Conservation (phyloP, 768 basidiomycete genomes). For the Psilocybe azurescens region DNA sequence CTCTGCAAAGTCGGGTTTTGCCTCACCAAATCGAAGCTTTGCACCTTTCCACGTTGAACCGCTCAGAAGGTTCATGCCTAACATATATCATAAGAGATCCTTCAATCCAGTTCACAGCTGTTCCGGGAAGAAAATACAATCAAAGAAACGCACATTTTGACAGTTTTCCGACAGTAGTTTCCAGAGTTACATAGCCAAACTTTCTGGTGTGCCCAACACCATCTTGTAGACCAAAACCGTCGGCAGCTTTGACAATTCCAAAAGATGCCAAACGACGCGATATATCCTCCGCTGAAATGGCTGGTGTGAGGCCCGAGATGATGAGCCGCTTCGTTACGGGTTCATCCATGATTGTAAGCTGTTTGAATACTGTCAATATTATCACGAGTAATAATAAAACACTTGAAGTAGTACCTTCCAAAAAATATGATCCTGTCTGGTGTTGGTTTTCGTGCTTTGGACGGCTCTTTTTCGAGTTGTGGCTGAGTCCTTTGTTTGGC, state of each 20-base stretch:
- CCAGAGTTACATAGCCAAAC: conserved; percentile 78
- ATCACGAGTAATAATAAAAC: not conserved
- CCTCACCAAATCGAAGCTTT: conserved; percentile 81
- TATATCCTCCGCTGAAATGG: conserved; percentile 64
- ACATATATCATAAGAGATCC: not conserved
- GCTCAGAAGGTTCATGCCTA: conserved; percentile 77
- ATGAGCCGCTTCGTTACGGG: conserved; percentile 66
- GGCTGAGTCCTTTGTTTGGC: conserved; percentile 21
- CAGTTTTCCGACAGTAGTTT: conserved; percentile 62
- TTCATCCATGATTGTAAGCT: conserved; percentile 20
- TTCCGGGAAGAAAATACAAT: not conserved
- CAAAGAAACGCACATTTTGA: conserved; percentile 59
- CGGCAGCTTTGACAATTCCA: conserved; percentile 69
- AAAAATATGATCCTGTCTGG: too few relatives aligned
- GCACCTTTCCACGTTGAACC: conserved; percentile 91
- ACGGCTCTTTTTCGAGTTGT: not conserved
- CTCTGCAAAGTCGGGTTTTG: conserved; percentile 75
- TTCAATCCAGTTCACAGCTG: conserved; percentile 8
- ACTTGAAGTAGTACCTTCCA: not conserved
- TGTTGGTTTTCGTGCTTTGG: not conserved
- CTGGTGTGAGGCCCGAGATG: conserved; percentile 76
- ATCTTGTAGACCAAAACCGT: conserved; percentile 71
- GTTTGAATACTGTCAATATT: not conserved
- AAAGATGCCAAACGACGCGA: conserved; percentile 63
- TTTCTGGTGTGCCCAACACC: conserved; percentile 69